These are phyloP conservation scores for Malus sieversii DNA, from an alignment of 306 rosid species.

Conservation along the genomic window DNA sequence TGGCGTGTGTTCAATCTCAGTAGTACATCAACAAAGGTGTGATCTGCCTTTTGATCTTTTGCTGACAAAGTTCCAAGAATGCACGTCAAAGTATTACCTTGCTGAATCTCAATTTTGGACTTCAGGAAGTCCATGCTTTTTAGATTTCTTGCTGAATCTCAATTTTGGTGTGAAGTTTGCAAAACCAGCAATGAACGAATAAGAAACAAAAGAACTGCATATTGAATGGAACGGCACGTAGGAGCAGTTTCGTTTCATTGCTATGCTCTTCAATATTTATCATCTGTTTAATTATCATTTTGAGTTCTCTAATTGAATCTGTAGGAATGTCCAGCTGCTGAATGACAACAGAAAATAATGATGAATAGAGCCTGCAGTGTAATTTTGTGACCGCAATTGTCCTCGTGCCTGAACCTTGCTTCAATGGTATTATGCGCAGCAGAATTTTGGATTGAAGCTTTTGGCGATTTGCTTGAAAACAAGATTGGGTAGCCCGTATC, in stretches of 20 bases:
- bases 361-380: neutral
- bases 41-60: neutral
- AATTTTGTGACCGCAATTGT: neutral
- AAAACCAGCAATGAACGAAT: neutral
- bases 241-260: neutral
- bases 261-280: neutral
- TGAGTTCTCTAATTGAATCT: neutral
- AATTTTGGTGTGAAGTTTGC: neutral
- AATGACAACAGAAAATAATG: neutral
- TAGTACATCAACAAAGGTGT: neutral
- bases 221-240: neutral
- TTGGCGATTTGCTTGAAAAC: neutral
- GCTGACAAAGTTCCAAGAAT: neutral
- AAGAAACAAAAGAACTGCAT: neutral
- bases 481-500: too few species aligned
- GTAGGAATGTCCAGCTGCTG: neutral
- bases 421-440: neutral
- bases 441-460: neutral
- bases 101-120: neutral
- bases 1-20: neutral
- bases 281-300: neutral
- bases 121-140: neutral
- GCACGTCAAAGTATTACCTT: neutral
- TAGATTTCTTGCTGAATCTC: neutral
- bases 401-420: neutral